Evolutionary conservation across 2,329 filamentous ascomycete genomes (phyloP).

Genomic region (Knoxdaviesia proteae): DNA sequence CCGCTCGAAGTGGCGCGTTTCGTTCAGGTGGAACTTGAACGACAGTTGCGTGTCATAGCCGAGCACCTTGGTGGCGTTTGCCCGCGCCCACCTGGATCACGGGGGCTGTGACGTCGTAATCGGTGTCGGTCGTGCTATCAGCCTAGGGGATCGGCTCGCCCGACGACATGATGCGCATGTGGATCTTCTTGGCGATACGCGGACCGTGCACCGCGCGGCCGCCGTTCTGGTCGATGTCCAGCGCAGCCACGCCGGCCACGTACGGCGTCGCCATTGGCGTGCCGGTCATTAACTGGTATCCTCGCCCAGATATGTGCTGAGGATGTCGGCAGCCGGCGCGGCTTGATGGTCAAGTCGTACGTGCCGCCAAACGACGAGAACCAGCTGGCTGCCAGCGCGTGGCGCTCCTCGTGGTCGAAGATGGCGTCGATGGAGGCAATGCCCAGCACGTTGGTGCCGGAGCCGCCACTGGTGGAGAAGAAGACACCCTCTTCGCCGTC

Average conservation of each 20-base stretch:
- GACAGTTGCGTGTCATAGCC: conserved; percentile 16
- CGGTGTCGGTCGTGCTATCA: conserved; percentile 9
- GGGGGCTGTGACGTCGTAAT: neutral
- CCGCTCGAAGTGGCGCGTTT: conserved; percentile 20
- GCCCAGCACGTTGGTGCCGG: conserved; percentile 19
- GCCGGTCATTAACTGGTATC: conserved; percentile 27
- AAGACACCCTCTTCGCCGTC: conserved; percentile 26
- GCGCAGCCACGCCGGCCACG: conserved; percentile 26
- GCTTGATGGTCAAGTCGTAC: conserved; percentile 28
- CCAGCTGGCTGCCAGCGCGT: conserved; percentile 15
- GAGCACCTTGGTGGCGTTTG: conserved; percentile 21
- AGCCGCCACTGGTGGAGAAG: conserved; percentile 18
- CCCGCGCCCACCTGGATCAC: conserved; percentile 21
- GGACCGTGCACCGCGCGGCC: conserved; percentile 16
- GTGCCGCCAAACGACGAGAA: conserved; percentile 31
- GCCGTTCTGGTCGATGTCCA: conserved; percentile 20
- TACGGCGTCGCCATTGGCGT: conserved; percentile 37
- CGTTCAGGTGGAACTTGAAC: conserved; percentile 24
- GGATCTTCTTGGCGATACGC: conserved; percentile 2
- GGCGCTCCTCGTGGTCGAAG: conserved; percentile 8
- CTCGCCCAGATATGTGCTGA: conserved; percentile 24
- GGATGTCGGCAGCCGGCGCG: conserved; percentile 28
- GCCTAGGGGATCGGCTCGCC: conserved; percentile 1
- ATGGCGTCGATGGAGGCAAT: conserved; percentile 19
- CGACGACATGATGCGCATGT: conserved; percentile 2